A percentile compares a stretch with the other conserved stretches of the same genome.
Conservation (phyloP, 2,329 filamentous ascomycete genomes). For the Neonectria hederae region DNA sequence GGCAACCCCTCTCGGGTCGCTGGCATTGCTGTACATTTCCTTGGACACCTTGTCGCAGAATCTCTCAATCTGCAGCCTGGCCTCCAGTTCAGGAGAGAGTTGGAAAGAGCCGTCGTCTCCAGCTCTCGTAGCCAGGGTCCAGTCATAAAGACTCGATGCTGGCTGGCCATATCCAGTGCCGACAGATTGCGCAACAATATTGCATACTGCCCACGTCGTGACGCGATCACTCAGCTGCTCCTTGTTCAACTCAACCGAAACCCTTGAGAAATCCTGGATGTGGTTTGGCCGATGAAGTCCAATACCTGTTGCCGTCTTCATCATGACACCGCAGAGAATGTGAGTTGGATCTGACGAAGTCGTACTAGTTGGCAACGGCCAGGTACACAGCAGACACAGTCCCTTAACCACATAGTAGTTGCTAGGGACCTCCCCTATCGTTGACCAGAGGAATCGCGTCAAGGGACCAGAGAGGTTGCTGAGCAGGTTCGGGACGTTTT, state of each 20-base stretch:
- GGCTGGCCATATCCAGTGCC: slow-evolving; percentile 88
- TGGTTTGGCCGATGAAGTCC: slow-evolving; percentile 83
- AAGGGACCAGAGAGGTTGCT: slow-evolving; percentile 74
- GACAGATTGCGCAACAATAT: slow-evolving; percentile 82
- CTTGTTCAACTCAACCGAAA: slow-evolving; percentile 77
- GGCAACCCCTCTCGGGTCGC: slow-evolving; percentile 74
- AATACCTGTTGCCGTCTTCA: slow-evolving; percentile 86
- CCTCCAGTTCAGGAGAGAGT: slow-evolving; percentile 70
- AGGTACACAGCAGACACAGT: slow-evolving; percentile 80
- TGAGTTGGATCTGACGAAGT: slow-evolving; percentile 84
- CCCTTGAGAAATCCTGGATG: slow-evolving; percentile 83
- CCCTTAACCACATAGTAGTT: slow-evolving; percentile 85
- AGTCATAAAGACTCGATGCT: slow-evolving; percentile 80
- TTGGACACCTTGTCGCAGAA: slow-evolving; percentile 82
- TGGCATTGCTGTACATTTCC: slow-evolving; percentile 81
- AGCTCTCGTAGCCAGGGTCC: slow-evolving; percentile 71
- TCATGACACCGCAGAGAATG: slow-evolving; percentile 84
- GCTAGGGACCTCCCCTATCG: slow-evolving; percentile 79
- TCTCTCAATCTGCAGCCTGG: slow-evolving; percentile 75
- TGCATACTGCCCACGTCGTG: slow-evolving; percentile 85
- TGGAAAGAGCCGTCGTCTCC: slow-evolving; percentile 69
- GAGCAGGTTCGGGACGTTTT: slow-evolving; percentile 68
- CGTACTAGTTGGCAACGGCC: slow-evolving; percentile 84
- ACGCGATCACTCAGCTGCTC: slow-evolving; percentile 83
- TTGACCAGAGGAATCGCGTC: slow-evolving; percentile 78